A percentile compares a stretch with the other conserved stretches of the same genome.
These are phyloP conservation scores for Terana coerulea DNA, from an alignment of 768 basidiomycete genomes.

Conservation along the genomic window DNA sequence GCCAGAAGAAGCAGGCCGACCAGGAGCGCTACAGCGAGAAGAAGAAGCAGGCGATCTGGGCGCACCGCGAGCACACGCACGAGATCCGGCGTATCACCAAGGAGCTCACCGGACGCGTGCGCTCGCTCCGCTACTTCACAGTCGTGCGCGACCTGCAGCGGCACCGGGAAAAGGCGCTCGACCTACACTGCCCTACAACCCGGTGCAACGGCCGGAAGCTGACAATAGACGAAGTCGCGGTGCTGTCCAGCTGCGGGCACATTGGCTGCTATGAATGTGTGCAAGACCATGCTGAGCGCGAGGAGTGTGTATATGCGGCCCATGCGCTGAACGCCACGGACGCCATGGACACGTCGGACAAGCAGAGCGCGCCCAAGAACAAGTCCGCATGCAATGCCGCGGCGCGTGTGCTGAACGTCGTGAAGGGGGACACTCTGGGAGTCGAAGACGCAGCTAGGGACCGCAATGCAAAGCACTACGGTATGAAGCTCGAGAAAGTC, in stretches of 20 bases:
- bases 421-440: conserved; percentile 74
- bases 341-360: not conserved
- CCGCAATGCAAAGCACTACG: conserved; percentile 72
- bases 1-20: conserved; percentile 46
- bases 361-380: not conserved
- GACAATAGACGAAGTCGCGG: conserved; percentile 67
- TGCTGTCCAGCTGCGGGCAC: conserved; percentile 91
- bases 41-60: conserved; percentile 66
- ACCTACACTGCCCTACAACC: conserved; percentile 51
- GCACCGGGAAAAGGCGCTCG: conserved; percentile 56
- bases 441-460: conserved; percentile 75
- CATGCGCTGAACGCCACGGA: conserved; percentile 39
- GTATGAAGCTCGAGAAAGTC: conserved; percentile 77
- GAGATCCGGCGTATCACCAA: conserved; percentile 77
- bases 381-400: conserved; percentile 61
- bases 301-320: conserved; percentile 76
- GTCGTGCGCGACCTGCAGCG: conserved; percentile 87
- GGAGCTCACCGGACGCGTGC: conserved; percentile 85
- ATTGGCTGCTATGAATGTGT: conserved; percentile 80
- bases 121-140: conserved; percentile 89
- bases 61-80: conserved; percentile 84
- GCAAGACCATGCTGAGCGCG: conserved; percentile 62
- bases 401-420: conserved; percentile 77
- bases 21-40: conserved; percentile 46
- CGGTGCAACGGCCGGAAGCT: no score